Evolutionary conservation across 208 protist species (phyloP).

Genomic region (Paratrypanosoma confusum): DNA sequence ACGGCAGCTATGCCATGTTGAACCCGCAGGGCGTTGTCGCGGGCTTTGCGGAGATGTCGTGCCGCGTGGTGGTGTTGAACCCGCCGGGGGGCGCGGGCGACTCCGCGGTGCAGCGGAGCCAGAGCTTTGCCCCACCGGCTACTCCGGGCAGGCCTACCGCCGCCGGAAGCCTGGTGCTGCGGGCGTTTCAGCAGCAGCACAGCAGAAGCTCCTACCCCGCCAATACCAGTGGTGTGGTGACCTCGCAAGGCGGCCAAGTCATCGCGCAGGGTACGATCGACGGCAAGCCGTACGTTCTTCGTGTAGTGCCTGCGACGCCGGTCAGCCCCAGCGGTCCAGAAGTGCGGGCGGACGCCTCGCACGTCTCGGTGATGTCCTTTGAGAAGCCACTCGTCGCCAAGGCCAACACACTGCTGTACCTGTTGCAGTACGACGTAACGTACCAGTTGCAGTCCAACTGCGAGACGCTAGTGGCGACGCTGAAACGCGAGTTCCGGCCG

Average conservation of each 20-base stretch:
- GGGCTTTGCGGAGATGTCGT: slow-evolving; percentile 73
- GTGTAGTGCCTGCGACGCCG: slow-evolving; percentile 71
- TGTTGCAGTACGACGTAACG: slow-evolving; percentile 69
- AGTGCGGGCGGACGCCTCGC: not conserved
- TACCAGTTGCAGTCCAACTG: slow-evolving; percentile 78
- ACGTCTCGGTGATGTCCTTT: not conserved
- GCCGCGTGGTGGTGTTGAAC: slow-evolving; percentile 30
- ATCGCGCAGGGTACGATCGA: too few relatives aligned
- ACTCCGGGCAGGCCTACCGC: too few relatives aligned
- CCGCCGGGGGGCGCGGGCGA: not conserved
- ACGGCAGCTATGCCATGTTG: slow-evolving; percentile 39
- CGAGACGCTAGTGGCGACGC: slow-evolving; percentile 36
- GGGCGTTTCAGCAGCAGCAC: too few relatives aligned
- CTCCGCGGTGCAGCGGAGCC: too few relatives aligned
- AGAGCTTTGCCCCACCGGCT: too few relatives aligned
- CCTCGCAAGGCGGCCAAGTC: too few relatives aligned
- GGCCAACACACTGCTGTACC: slow-evolving; percentile 43
- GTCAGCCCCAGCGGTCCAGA: too few relatives aligned
- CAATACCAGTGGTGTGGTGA: too few relatives aligned
- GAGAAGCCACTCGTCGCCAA: slow-evolving; percentile 14
- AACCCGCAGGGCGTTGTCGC: slow-evolving; percentile 26
- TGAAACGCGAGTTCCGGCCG: slow-evolving; percentile 47
- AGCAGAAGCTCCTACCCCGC: too few relatives aligned
- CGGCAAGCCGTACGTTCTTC: slow-evolving; percentile 74
- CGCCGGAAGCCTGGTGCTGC: too few relatives aligned